Evolutionary conservation across 495 filamentous ascomycete genomes (phyloP).

Genomic region (Penicillium dipodomyicola): DNA sequence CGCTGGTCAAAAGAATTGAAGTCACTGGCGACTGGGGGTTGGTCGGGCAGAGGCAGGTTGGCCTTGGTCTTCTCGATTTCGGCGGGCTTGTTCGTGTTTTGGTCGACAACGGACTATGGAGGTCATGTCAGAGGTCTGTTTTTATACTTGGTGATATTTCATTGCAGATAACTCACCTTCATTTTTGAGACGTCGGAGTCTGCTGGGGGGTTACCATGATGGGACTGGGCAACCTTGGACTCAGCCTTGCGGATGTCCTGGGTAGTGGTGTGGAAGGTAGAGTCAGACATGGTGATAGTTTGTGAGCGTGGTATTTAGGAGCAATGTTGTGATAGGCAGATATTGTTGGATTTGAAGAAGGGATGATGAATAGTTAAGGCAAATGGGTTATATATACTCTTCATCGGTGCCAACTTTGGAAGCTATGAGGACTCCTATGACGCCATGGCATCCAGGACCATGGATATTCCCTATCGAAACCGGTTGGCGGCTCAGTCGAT

Average conservation of each 20-base stretch:
- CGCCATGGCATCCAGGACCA: conserved; percentile 16
- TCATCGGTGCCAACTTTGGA: background rate
- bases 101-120: conserved; percentile 46
- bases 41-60: conserved; percentile 76
- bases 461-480: conserved; percentile 15
- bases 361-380: background rate
- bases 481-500: background rate
- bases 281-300: conserved; percentile 36
- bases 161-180: conserved; percentile 35
- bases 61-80: conserved; percentile 62
- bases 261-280: conserved; percentile 51
- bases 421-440: conserved; percentile 19
- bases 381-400: conserved; percentile 10
- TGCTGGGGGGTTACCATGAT: conserved; percentile 42
- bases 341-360: background rate
- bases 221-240: conserved; percentile 40
- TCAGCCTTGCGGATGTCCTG: conserved; percentile 54
- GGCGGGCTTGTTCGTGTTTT: conserved; percentile 54
- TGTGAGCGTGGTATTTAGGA: too few species aligned
- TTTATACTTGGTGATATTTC: background rate
- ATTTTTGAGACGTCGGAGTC: conserved; percentile 48
- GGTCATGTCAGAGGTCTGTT: conserved; percentile 3
- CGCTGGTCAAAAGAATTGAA: conserved; percentile 69
- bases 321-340: too few species aligned
- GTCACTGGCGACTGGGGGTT: conserved; percentile 68